These are phyloP conservation scores for Kalanchoe fedtschenkoi DNA, from an alignment of 164 flowering plant species.

Conservation along the genomic window DNA sequence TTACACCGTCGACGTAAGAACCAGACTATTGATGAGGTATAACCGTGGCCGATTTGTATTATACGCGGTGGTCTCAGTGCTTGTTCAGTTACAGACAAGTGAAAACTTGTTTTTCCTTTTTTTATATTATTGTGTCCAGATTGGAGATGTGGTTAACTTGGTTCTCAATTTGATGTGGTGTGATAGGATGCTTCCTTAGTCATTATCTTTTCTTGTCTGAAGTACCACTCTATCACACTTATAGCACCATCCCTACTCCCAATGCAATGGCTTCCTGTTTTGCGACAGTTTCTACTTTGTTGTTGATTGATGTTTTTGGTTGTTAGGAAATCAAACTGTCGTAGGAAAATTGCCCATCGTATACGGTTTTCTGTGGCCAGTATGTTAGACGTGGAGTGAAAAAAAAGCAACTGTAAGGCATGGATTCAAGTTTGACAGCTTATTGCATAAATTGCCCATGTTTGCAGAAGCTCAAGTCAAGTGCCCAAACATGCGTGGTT, in stretches of 20 bases:
- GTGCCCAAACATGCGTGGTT: no score
- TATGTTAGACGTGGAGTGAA: background rate
- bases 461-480: background rate
- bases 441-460: no score
- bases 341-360: background rate
- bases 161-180: background rate
- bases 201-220: background rate
- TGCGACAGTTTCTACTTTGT: background rate
- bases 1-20: slow-evolving; percentile 75
- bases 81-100: background rate
- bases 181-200: background rate
- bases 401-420: no score
- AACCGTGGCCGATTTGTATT: slow-evolving; percentile 1
- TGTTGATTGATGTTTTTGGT: background rate
- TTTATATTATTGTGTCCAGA: background rate
- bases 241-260: background rate
- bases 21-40: slow-evolving; percentile 90
- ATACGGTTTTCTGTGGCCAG: background rate
- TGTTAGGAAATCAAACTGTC: background rate
- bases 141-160: background rate
- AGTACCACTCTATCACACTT: background rate
- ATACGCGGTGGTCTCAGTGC: background rate
- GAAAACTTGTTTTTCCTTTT: background rate
- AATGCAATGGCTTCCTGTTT: background rate
- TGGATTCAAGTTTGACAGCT: no score